Conservation (phyloP, 257 asterid species). For the Salvia hispanica region DNA sequence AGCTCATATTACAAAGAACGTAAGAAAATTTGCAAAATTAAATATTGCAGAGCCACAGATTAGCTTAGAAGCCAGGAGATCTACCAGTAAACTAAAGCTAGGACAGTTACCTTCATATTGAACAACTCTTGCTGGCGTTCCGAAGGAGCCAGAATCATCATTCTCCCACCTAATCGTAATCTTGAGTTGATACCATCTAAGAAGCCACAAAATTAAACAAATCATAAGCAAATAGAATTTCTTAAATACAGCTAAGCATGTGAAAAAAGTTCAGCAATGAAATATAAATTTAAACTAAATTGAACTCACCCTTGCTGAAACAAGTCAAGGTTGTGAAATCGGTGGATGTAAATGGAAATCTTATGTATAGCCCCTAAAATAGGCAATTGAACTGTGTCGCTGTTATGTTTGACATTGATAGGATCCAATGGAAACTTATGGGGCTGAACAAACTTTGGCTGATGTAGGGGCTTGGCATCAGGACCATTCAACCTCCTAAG, state of each 20-base stretch:
- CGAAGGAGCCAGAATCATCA: conserved; percentile 56
- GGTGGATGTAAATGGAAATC: conserved; percentile 84
- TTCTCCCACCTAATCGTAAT: conserved; percentile 94
- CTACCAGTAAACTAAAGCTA: conserved; percentile 11
- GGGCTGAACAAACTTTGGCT: conserved; percentile 36
- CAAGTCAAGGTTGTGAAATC: conserved; percentile 95
- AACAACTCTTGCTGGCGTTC: conserved; percentile 91
- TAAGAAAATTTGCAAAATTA: conserved; percentile 8
- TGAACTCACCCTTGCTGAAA: conserved; percentile 88
- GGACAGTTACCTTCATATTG: conserved; percentile 80
- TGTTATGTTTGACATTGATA: conserved; percentile 34
- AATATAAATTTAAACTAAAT: conserved; percentile 19
- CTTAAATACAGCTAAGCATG: conserved; percentile 15
- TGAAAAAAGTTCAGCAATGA: background rate
- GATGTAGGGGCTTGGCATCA: conserved; percentile 58
- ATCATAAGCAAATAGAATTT: conserved; percentile 13
- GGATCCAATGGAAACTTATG: conserved; percentile 46
- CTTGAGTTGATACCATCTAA: conserved; percentile 92
- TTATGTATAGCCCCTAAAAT: conserved; percentile 79
- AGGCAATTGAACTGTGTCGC: conserved; percentile 42
- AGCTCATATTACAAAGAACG: conserved; percentile 13
- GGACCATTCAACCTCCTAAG: conserved; percentile 66
- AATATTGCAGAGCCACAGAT: conserved; percentile 17
- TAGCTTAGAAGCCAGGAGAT: conserved; percentile 19
- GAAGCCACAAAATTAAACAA: conserved; percentile 9